Evolutionary conservation across 2,329 filamentous ascomycete species (phyloP).

Genomic region (Colletotrichum sp.): DNA sequence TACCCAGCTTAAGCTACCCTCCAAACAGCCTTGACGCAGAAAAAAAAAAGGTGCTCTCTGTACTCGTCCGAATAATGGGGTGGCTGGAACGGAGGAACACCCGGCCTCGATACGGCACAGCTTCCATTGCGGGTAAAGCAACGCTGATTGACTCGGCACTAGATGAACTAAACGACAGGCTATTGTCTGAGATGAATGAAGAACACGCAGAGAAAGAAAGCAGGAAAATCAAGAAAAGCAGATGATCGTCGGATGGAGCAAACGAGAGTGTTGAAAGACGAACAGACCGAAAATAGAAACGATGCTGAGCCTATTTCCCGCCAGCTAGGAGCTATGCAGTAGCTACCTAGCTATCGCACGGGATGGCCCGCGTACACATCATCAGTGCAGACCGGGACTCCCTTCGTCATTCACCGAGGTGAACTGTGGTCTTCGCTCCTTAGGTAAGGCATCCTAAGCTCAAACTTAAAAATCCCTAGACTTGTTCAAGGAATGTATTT

Average conservation of each 20-base stretch:
- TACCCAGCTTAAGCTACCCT: neutral
- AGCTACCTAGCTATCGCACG: neutral
- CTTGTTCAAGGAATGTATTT: neutral
- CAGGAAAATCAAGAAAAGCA: neutral
- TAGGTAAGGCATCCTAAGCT: neutral
- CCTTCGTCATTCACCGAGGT: neutral
- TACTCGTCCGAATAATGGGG: constrained; percentile 12
- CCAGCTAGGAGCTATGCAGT: neutral
- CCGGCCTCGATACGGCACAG: neutral
- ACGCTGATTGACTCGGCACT: constrained; percentile 2
- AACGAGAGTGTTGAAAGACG: neutral
- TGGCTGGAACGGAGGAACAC: constrained; percentile 1
- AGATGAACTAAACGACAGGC: neutral
- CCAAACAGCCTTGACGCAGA: neutral
- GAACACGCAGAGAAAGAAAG: neutral
- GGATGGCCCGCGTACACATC: constrained; percentile 1
- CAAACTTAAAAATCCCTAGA: neutral
- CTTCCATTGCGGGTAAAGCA: neutral
- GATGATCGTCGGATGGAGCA: neutral
- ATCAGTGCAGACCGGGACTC: neutral
- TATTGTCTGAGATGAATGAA: neutral
- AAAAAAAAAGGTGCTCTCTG: neutral
- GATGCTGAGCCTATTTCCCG: neutral
- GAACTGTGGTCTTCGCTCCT: neutral
- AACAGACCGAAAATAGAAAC: neutral